Percentiles rank a stretch among this genome's conserved stretches.
Conservation (phyloP, 2,329 filamentous ascomycete species). For the Orbilia oligospora region DNA sequence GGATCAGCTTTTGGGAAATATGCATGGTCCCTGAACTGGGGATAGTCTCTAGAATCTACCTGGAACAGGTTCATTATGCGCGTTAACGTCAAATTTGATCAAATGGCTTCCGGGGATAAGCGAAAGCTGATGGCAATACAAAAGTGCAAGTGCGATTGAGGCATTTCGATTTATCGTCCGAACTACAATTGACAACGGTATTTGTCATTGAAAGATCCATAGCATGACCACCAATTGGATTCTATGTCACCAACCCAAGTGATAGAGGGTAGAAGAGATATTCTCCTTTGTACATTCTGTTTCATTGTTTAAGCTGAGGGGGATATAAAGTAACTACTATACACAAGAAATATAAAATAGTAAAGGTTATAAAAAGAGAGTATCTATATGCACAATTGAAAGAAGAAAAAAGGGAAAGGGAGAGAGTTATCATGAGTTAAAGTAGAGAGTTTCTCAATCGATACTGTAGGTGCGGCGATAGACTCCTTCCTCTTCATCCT, state of each 20-base stretch:
- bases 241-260: not conserved
- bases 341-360: conserved; percentile 49
- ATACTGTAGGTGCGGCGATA: not conserved
- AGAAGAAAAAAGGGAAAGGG: not conserved
- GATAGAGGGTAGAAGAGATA: not conserved
- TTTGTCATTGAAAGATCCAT: conserved; percentile 10
- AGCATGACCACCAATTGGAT: not conserved
- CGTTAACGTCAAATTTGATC: not conserved
- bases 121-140: conserved; percentile 29
- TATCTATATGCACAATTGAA: conserved; percentile 9
- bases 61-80: not conserved
- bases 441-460: conserved; percentile 39
- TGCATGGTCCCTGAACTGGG: conserved; percentile 29
- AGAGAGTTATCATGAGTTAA: conserved; percentile 18
- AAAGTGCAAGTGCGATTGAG: conserved; percentile 45
- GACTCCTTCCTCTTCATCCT: not conserved
- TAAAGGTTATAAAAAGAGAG: conserved; percentile 19
- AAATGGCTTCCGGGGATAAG: conserved; percentile 36
- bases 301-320: conserved; percentile 37
- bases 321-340: conserved; percentile 55
- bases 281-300: conserved; percentile 46
- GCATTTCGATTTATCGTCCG: conserved; percentile 13
- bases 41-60: conserved; percentile 1
- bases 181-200: not conserved
- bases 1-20: conserved; percentile 42